A percentile compares a stretch with the other conserved stretches of the same genome.
Evolutionary conservation across 2,329 filamentous ascomycete species (phyloP).

Genomic region (Colletotrichum sidae): DNA sequence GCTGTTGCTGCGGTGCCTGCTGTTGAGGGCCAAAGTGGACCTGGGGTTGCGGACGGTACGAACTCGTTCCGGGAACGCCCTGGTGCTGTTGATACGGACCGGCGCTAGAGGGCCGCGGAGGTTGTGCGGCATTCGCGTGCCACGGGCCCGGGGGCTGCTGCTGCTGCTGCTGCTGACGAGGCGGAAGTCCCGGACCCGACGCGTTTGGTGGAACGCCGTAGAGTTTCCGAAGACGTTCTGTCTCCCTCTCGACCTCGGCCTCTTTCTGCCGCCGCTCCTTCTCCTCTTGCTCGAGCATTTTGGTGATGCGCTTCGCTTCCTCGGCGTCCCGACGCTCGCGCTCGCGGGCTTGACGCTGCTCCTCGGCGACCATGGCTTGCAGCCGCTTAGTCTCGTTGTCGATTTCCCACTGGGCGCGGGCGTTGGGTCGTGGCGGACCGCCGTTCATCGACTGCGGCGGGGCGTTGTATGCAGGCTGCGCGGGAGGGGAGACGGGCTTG

Average conservation of each 20-base stretch:
- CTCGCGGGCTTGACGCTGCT: conserved; percentile 66
- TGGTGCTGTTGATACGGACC: conserved; percentile 32
- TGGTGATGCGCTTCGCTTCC: conserved; percentile 68
- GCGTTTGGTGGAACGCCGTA: conserved; percentile 66
- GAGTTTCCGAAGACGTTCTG: conserved; percentile 77
- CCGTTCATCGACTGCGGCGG: conserved; percentile 44
- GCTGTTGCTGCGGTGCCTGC: conserved; percentile 33
- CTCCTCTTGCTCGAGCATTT: conserved; percentile 75
- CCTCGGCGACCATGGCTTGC: conserved; percentile 61
- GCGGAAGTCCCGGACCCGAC: conserved; percentile 50
- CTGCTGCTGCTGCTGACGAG: conserved; percentile 35
- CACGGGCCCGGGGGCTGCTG: conserved; percentile 18
- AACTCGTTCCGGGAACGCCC: conserved; percentile 15
- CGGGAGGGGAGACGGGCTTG: conserved; percentile 39
- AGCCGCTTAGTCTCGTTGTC: conserved; percentile 85
- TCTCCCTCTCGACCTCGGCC: conserved; percentile 79
- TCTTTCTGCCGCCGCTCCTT: conserved; percentile 67
- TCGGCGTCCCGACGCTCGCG: conserved; percentile 60
- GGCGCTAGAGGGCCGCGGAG: conserved; percentile 33
- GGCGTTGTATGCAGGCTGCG: conserved; percentile 43
- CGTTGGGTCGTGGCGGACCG: conserved; percentile 43
- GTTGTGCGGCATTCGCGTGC: conserved; percentile 35
- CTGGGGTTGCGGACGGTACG: conserved; percentile 40
- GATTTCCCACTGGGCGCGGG: conserved; percentile 56
- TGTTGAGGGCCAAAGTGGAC: conserved; percentile 40